Percentiles rank a stretch among this genome's conserved stretches.
Evolutionary conservation across 768 basidiomycete genomes (phyloP).

Genomic region (Auricularia sp.): DNA sequence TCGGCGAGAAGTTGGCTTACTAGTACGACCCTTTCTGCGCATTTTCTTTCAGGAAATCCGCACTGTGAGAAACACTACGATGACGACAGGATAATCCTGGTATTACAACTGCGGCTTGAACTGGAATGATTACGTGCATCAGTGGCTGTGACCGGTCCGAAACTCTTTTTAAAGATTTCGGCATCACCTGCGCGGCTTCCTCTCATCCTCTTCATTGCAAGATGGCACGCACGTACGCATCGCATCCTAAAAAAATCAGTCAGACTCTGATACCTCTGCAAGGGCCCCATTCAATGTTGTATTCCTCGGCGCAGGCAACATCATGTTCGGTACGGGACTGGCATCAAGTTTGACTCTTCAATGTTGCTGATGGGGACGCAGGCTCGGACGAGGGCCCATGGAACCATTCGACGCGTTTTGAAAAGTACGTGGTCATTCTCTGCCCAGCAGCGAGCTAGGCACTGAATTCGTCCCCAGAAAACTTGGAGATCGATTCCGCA

Average conservation of each 20-base stretch:
- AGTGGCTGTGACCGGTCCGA: no score
- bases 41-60: no score
- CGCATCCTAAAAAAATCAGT: no score
- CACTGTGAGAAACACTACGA: no score
- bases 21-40: background rate
- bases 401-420: constrained; percentile 87
- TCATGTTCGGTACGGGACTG: constrained; percentile 76
- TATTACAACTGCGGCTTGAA: no score
- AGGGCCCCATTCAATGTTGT: constrained; percentile 82
- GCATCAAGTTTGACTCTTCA: background rate
- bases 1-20: background rate
- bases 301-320: constrained; percentile 92
- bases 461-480: constrained; percentile 40
- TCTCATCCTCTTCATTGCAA: no score
- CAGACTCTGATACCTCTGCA: no score
- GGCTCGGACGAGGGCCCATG: constrained; percentile 84
- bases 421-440: constrained; percentile 46
- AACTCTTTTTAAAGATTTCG: no score
- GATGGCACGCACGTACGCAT: no score
- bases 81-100: no score
- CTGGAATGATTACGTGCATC: no score
- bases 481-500: constrained; percentile 90
- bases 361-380: constrained; percentile 18
- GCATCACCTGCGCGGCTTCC: no score
- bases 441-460: background rate